These are phyloP conservation scores for Umbelopsis sp. DNA, from an alignment of 192 early-diverging fungal genomes.

Conservation along the genomic window DNA sequence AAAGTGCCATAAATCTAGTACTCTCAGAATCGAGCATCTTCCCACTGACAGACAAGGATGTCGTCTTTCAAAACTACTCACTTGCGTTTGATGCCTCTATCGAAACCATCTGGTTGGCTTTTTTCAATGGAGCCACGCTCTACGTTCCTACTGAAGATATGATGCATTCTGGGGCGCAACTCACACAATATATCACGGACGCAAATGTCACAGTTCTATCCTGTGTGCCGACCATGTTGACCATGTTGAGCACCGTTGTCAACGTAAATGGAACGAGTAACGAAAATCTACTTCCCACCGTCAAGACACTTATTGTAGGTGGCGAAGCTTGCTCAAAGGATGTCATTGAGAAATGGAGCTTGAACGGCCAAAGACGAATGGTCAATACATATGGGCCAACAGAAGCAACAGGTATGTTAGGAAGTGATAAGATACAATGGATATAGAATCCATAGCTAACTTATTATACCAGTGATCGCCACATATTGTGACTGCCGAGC, in stretches of 20 bases:
- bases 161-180: neutral
- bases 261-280: neutral
- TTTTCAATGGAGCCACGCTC: neutral
- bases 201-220: neutral
- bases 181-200: neutral
- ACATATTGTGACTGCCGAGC: neutral
- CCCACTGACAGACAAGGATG: neutral
- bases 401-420: neutral
- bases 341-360: neutral
- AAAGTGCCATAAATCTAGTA: neutral
- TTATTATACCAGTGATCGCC: neutral
- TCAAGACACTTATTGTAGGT: neutral
- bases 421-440: neutral
- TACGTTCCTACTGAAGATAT: constrained; percentile 7
- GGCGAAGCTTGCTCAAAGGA: neutral
- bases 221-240: neutral
- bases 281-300: neutral
- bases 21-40: neutral
- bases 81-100: constrained; percentile 5
- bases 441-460: neutral
- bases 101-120: constrained; percentile 1
- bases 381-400: constrained; percentile 22
- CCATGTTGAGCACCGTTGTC: neutral
- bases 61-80: neutral
- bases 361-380: neutral